Conservation (phyloP, 176 grass and related monocot genomes). For the Hordeum vulgare region DNA sequence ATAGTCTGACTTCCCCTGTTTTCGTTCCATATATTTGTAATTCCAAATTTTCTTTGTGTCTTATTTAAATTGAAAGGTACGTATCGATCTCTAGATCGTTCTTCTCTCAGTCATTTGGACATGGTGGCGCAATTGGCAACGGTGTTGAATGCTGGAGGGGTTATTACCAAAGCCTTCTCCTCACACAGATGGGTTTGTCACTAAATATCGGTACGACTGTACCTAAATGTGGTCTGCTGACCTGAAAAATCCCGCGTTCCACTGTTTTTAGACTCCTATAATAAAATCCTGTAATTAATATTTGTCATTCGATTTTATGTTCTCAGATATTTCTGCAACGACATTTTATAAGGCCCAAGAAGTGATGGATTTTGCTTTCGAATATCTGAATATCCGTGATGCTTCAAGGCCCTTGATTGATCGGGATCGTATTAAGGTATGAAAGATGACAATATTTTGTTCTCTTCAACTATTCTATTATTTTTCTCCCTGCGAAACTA, state of each 20-base stretch:
- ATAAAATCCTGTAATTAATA: background rate
- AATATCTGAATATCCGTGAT: conserved; percentile 48
- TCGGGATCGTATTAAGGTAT: conserved; percentile 43
- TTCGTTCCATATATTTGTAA: background rate
- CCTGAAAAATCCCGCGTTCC: background rate
- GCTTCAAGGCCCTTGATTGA: conserved; percentile 32
- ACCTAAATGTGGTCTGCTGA: background rate
- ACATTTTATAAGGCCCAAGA: conserved; percentile 60
- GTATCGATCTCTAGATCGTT: conserved; percentile 56
- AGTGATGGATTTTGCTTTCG: conserved; percentile 28
- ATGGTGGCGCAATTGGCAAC: conserved; percentile 20
- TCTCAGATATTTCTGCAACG: conserved; percentile 70
- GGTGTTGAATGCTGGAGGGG: conserved; percentile 78
- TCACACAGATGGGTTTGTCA: conserved; percentile 77
- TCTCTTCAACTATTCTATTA: background rate
- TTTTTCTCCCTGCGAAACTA: background rate
- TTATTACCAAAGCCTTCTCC: conserved; percentile 73
- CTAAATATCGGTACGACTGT: conserved; percentile 57
- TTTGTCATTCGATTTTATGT: background rate
- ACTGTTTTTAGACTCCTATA: background rate
- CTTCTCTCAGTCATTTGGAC: conserved; percentile 50
- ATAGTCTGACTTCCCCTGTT: background rate
- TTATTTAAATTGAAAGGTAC: conserved; percentile 38
- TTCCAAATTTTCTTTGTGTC: background rate
- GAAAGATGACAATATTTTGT: background rate